Percentiles rank a stretch among this genome's conserved stretches.
Conservation (phyloP, 352 stramenopile species). For the Sclerospora graminicola region DNA sequence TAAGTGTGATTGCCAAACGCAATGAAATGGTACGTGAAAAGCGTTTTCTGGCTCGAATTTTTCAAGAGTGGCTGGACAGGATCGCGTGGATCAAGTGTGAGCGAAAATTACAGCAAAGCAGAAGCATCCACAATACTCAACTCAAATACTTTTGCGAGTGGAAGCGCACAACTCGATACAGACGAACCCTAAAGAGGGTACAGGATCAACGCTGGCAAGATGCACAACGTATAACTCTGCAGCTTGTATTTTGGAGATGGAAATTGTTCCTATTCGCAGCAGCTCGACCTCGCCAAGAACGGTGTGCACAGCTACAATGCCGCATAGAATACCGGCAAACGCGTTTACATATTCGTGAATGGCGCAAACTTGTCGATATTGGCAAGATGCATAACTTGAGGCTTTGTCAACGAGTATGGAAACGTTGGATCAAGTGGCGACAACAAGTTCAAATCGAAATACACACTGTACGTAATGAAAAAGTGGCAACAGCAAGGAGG, state of each 20-base stretch:
- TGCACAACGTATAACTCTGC: slow-evolving; percentile 6
- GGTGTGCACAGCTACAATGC: slow-evolving; percentile 7
- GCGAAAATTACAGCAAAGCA: slow-evolving; percentile 5
- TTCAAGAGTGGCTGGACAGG: slow-evolving; percentile 30
- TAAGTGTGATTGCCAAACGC: slow-evolving; percentile 39
- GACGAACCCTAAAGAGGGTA: slow-evolving; percentile 10
- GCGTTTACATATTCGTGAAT: slow-evolving; percentile 15
- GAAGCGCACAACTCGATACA: slow-evolving; percentile 15
- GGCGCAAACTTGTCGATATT: slow-evolving; percentile 20
- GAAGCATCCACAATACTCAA: slow-evolving; percentile 6
- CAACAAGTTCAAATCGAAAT: slow-evolving; percentile 11
- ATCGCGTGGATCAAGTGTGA: slow-evolving; percentile 7
- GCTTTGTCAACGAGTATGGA: slow-evolving; percentile 26
- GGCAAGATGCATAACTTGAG: slow-evolving; percentile 9
- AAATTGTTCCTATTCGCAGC: slow-evolving; percentile 33
- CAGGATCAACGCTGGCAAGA: slow-evolving; percentile 17
- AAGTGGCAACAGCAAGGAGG: slow-evolving; percentile 12
- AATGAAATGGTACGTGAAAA: slow-evolving; percentile 18
- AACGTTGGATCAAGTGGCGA: slow-evolving; percentile 20
- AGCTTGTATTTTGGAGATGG: slow-evolving; percentile 36
- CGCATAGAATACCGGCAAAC: background rate
- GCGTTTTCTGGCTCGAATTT: slow-evolving; percentile 14
- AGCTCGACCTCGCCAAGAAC: slow-evolving; percentile 20
- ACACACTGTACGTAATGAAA: slow-evolving; percentile 11
- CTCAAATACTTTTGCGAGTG: slow-evolving; percentile 19